Evolutionary conservation across 1,284 basidiomycete species (phyloP).

Genomic region (Malassezia sp.): DNA sequence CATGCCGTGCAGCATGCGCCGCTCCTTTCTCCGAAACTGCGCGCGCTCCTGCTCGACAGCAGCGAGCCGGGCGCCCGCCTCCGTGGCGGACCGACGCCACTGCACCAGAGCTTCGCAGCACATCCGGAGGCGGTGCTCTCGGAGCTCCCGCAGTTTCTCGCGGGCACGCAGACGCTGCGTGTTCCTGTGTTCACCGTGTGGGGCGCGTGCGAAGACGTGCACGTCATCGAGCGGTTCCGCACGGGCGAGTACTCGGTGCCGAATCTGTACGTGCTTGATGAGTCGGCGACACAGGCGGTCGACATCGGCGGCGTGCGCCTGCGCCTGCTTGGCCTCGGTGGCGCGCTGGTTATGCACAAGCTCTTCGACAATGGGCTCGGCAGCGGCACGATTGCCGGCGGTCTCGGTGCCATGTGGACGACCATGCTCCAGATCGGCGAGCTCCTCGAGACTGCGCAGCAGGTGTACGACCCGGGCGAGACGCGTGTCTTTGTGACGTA

Average conservation of each 20-base stretch:
- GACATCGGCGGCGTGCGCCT: constrained; percentile 88
- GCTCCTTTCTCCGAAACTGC: constrained; percentile 71
- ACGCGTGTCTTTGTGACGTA: constrained; percentile 87
- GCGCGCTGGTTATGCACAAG: constrained; percentile 89
- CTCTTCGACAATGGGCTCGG: constrained; percentile 95
- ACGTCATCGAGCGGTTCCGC: constrained; percentile 82
- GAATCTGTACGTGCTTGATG: constrained; percentile 70
- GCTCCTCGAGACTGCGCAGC: constrained; percentile 89
- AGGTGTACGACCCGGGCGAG: constrained; percentile 75
- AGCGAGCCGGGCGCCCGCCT: constrained; percentile 43
- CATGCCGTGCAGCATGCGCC: constrained; percentile 96
- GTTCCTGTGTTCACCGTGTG: constrained; percentile 91
- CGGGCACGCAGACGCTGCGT: constrained; percentile 51
- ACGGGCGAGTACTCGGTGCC: constrained; percentile 68
- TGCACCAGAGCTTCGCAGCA: constrained; percentile 45
- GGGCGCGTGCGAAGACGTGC: constrained; percentile 93
- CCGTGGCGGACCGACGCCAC: constrained; percentile 14
- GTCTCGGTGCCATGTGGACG: constrained; percentile 97
- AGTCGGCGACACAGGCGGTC: constrained; percentile 78
- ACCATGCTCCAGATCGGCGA: constrained; percentile 95
- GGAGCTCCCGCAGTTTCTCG: constrained; percentile 82
- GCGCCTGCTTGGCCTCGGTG: constrained; percentile 83
- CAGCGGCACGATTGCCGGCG: constrained; percentile 86
- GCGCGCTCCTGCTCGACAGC: constrained; percentile 66
- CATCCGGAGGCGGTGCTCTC: constrained; percentile 54